Base-by-base conservation (phyloP, 768 basidiomycete species). In the Lanmaoa pseudosensibilis region DNA sequence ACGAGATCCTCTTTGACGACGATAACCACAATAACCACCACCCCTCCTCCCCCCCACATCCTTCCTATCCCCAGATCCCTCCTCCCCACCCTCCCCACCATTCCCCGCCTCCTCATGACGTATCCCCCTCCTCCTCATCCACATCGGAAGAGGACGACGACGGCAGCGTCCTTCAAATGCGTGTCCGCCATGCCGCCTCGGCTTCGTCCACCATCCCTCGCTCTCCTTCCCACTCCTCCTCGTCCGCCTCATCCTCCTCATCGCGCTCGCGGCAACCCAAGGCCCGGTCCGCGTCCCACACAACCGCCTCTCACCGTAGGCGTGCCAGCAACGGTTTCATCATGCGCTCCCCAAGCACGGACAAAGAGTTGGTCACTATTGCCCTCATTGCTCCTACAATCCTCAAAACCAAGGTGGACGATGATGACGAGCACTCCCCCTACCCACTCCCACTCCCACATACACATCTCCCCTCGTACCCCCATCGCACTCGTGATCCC, bases 301-400 rank as follows among this genome's bases (percentile, higher is more conserved):
- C 43, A 0, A 2, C 46, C 11, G 4, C 19, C 12, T 7, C 62
- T 56, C 48, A 69, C 54, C 54, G 63, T 55, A 48, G 37, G 21
- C 63, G 66, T 67, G 43, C 79, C 74, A 21, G 81, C 79, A 59
- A 80, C 74, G 18, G 78, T 74, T 32, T 83, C 83, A 9, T 69
- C 69, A 45, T 66, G 70, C 65, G 58, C 12, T 69, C 70, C 5
- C 54, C 39, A 43, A 73, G 71, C 48, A 50, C 69, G 40, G 75
- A 80, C 54, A 70, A 78, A 32, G 85, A 87, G 39, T 80, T 83
- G 30, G 73, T 87, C 59, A 88, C 88, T 11, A 90, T 89, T 52
- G 85, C 86, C 13, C 79, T 84, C 37, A 87, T 90, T 45, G 84
- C 87, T 0, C 88, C 88, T 5, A 95, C 97, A 5, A 81, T 91